Conservation (phyloP, 768 basidiomycete genomes). For the Russula abietina region DNA sequence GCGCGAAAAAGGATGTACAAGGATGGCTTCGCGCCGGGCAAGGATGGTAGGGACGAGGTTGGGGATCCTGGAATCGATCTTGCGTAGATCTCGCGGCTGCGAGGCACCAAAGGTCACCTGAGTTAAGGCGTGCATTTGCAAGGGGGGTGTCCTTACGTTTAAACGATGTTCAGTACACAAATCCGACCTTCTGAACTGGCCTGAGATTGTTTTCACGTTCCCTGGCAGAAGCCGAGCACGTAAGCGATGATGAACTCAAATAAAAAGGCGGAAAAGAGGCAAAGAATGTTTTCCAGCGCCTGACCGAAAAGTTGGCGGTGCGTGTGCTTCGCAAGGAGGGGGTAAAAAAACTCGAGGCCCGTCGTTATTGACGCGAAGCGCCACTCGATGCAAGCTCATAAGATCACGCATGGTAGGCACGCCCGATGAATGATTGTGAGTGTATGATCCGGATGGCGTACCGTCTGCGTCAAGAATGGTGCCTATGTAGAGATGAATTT, state of each 20-base stretch:
- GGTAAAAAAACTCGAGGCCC: conserved; percentile 17
- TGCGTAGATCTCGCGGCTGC: conserved; percentile 91
- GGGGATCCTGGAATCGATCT: conserved; percentile 91
- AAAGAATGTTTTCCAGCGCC: neutral
- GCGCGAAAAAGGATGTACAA: conserved; percentile 45
- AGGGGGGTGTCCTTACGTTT: conserved; percentile 56
- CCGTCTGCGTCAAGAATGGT: conserved; percentile 85
- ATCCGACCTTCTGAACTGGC: conserved; percentile 86
- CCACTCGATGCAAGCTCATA: conserved; percentile 1
- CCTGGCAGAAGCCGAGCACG: conserved; percentile 41
- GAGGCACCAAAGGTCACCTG: conserved; percentile 24
- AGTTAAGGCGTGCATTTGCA: neutral
- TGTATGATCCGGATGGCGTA: conserved; percentile 27
- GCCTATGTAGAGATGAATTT: conserved; percentile 41
- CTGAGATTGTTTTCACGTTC: conserved; percentile 80
- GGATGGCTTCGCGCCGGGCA: conserved; percentile 77
- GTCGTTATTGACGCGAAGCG: conserved; percentile 7
- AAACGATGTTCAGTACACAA: conserved; percentile 81
- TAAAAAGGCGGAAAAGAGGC: conserved; percentile 7
- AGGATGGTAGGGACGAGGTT: conserved; percentile 94
- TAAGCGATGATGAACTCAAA: conserved; percentile 24
- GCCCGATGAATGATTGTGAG: conserved; percentile 1
- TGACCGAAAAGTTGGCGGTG: conserved; percentile 7
- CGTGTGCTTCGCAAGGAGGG: conserved; percentile 5
- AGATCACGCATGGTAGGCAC: conserved; percentile 29